A percentile compares a stretch with the other conserved stretches of the same genome.
phyloP scores from a whole-genome alignment of 2,329 filamentous ascomycete genomes.

The Neophaeococcomyces aloes region DNA sequence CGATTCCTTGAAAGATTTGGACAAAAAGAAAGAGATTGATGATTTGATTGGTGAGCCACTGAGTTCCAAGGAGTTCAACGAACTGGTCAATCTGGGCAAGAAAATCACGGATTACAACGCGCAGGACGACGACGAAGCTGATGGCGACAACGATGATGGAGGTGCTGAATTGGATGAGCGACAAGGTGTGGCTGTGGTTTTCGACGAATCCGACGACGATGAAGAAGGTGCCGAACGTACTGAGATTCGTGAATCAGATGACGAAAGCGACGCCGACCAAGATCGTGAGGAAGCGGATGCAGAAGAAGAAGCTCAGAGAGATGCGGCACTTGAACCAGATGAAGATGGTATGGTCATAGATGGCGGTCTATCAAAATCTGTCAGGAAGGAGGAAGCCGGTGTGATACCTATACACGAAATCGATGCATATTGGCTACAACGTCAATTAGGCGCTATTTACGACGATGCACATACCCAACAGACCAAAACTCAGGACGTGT shows the following conservation, averaged over 20 bases:
- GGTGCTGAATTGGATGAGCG: constrained; percentile 78
- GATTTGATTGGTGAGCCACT: constrained; percentile 78
- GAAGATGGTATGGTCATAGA: constrained; percentile 67
- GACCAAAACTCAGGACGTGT: constrained; percentile 76
- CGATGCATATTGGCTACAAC: constrained; percentile 93
- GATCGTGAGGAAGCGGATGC: constrained; percentile 51
- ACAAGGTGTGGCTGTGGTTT: constrained; percentile 94
- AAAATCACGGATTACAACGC: constrained; percentile 98
- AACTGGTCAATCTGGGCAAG: constrained; percentile 89
- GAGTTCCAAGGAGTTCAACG: constrained; percentile 86
- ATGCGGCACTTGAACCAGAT: constrained; percentile 40
- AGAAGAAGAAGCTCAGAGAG: constrained; percentile 38
- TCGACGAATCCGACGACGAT: constrained; percentile 82
- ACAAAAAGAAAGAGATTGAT: constrained; percentile 96
- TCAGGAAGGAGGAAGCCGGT: constrained; percentile 39
- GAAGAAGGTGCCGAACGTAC: constrained; percentile 69
- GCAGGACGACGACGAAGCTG: constrained; percentile 84
- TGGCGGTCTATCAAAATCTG: constrained; percentile 44
- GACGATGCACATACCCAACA: constrained; percentile 86
- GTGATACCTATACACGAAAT: constrained; percentile 76
- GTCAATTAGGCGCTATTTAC: constrained; percentile 80
- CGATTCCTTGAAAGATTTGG: constrained; percentile 88
- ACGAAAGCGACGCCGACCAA: constrained; percentile 65
- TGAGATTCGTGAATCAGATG: constrained; percentile 75
- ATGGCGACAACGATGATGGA: constrained; percentile 54